Evolutionary conservation across 495 filamentous ascomycete genomes (phyloP).

Genomic region (Aspergillus coremiiformis): DNA sequence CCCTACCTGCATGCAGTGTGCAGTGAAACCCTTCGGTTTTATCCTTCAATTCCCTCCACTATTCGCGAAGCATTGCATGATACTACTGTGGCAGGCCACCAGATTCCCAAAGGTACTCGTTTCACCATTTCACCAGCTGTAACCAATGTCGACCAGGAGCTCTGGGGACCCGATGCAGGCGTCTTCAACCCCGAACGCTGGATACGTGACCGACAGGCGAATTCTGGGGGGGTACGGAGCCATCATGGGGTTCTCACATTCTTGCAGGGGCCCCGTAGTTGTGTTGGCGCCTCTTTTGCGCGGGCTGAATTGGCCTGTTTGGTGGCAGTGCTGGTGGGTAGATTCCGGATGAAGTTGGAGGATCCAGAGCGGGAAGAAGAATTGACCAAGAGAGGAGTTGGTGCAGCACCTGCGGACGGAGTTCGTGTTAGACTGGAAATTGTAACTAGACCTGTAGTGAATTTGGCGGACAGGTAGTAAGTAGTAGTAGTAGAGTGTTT

Average conservation of each 20-base stretch:
- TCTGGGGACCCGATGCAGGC: constrained; percentile 71
- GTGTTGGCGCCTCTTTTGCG: constrained; percentile 67
- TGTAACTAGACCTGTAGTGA: too few species aligned
- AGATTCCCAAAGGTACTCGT: constrained; percentile 42
- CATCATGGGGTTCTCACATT: constrained; percentile 70
- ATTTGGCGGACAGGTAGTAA: too few species aligned
- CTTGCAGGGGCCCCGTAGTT: constrained; percentile 62
- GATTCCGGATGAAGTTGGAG: constrained; percentile 59
- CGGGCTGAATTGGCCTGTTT: constrained; percentile 69
- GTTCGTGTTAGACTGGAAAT: too few species aligned
- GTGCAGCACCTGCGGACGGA: too few species aligned
- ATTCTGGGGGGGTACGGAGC: constrained; percentile 43
- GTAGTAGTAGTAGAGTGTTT: too few species aligned
- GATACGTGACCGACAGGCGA: constrained; percentile 28
- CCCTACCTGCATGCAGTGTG: constrained; percentile 48
- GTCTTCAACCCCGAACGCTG: constrained; percentile 73
- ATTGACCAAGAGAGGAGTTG: too few species aligned
- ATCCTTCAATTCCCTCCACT: constrained; percentile 47
- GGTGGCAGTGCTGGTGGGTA: constrained; percentile 60
- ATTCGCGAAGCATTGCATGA: constrained; percentile 48
- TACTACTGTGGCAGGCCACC: constrained; percentile 47
- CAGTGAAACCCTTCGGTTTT: constrained; percentile 45
- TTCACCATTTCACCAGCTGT: constrained; percentile 41
- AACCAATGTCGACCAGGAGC: constrained; percentile 58
- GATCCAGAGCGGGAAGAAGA: too few species aligned